These are phyloP conservation scores for Hyphopichia homilentoma DNA, from an alignment of 805 yeast genomes.

Conservation along the genomic window DNA sequence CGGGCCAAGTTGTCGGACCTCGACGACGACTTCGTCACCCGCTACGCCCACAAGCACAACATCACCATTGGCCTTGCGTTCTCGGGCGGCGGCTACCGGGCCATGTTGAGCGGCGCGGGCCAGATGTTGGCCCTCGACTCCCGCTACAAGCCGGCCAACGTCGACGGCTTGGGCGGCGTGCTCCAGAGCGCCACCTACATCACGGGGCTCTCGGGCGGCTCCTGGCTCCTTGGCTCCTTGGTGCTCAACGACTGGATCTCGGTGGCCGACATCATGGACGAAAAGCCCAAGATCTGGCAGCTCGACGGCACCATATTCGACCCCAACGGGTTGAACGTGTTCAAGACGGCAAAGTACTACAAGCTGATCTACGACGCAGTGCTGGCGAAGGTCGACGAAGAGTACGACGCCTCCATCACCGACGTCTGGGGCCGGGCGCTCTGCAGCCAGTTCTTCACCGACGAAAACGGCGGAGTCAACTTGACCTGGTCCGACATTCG, in stretches of 20 bases:
- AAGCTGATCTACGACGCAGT: constrained; percentile 19
- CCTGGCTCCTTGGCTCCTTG: constrained; percentile 36
- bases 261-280: constrained; percentile 25
- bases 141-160: constrained; percentile 24
- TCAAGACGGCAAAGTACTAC: constrained; percentile 52
- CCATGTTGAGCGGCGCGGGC: constrained; percentile 41
- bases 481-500: constrained; percentile 28
- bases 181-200: constrained; percentile 37
- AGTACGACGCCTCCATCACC: constrained; percentile 30
- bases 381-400: constrained; percentile 26
- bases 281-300: constrained; percentile 55
- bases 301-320: constrained; percentile 55
- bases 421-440: constrained; percentile 40
- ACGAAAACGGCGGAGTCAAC: constrained; percentile 23
- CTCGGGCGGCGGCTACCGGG: constrained; percentile 38
- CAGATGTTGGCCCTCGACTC: constrained; percentile 37
- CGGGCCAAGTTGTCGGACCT: constrained; percentile 30
- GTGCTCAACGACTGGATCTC: constrained; percentile 36
- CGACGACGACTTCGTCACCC: constrained; percentile 27
- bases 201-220: constrained; percentile 40
- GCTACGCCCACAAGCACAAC: constrained; percentile 18
- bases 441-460: constrained; percentile 27
- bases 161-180: constrained; percentile 36
- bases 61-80: constrained; percentile 33
- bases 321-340: constrained; percentile 60